phyloP scores from a whole-genome alignment of 2,329 filamentous ascomycete species.

The Elsinoe arachidis region DNA sequence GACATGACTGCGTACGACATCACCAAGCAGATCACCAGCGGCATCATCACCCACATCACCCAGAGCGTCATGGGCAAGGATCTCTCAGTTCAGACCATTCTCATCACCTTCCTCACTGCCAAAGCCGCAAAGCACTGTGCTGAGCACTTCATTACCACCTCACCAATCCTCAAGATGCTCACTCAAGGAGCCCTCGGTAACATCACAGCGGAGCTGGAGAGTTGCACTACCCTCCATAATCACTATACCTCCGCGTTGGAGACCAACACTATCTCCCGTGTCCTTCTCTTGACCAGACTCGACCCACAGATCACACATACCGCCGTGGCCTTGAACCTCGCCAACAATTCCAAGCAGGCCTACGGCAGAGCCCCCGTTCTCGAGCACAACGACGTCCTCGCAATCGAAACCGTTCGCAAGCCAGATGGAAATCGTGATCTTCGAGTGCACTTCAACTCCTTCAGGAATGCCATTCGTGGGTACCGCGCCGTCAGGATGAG shows the following conservation, averaged over 20 bases:
- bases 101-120: constrained; percentile 3
- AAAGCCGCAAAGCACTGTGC: background rate
- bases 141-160: background rate
- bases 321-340: background rate
- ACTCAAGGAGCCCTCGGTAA: background rate
- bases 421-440: background rate
- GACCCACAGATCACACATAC: background rate
- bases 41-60: constrained; percentile 6
- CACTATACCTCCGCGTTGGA: background rate
- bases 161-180: background rate
- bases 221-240: too few species aligned
- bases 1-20: background rate
- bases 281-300: background rate
- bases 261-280: background rate
- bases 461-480: constrained; percentile 8
- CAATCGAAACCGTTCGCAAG: background rate
- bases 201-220: too few species aligned
- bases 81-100: background rate
- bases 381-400: background rate
- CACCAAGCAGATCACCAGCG: background rate
- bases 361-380: background rate
- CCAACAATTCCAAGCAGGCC: background rate
- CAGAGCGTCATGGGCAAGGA: background rate
- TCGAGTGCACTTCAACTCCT: constrained; percentile 2
- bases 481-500: background rate